Conservation (phyloP, 2,329 filamentous ascomycete genomes). For the Penicillium italicum region DNA sequence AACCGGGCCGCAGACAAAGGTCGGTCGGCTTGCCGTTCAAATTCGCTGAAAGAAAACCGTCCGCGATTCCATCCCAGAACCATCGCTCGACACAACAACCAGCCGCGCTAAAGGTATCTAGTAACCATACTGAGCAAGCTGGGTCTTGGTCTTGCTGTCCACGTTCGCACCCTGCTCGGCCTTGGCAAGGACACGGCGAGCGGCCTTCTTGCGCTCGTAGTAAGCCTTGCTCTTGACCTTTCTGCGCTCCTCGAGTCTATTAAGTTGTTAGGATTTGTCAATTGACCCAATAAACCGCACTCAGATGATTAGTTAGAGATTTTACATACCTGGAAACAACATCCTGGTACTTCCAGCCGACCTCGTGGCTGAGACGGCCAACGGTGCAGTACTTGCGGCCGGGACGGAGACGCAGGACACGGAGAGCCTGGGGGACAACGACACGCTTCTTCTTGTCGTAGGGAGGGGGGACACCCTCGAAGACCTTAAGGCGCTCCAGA, state of each 20-base stretch:
- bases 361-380: constrained; percentile 95
- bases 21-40: constrained; percentile 42
- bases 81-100: constrained; percentile 42
- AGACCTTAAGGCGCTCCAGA: constrained; percentile 98
- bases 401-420: constrained; percentile 94
- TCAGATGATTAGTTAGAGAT: neutral
- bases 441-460: constrained; percentile 99
- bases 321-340: constrained; percentile 87
- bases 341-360: constrained; percentile 99
- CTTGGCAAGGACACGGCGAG: constrained; percentile 82
- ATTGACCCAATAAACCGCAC: neutral
- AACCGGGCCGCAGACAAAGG: constrained; percentile 31
- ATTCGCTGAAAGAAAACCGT: constrained; percentile 40
- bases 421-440: constrained; percentile 96
- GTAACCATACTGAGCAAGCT: constrained; percentile 88
- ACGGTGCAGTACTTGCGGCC: constrained; percentile 99
- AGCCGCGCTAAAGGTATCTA: constrained; percentile 53
- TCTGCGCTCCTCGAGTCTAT: constrained; percentile 96
- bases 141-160: constrained; percentile 79
- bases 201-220: constrained; percentile 99
- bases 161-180: constrained; percentile 89
- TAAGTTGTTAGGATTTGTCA: constrained; percentile 19
- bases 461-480: constrained; percentile 97
- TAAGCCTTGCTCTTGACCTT: constrained; percentile 99
- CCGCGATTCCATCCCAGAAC: constrained; percentile 40